Conservation (phyloP, 805 yeast genomes). For the Candida andamanensis region DNA sequence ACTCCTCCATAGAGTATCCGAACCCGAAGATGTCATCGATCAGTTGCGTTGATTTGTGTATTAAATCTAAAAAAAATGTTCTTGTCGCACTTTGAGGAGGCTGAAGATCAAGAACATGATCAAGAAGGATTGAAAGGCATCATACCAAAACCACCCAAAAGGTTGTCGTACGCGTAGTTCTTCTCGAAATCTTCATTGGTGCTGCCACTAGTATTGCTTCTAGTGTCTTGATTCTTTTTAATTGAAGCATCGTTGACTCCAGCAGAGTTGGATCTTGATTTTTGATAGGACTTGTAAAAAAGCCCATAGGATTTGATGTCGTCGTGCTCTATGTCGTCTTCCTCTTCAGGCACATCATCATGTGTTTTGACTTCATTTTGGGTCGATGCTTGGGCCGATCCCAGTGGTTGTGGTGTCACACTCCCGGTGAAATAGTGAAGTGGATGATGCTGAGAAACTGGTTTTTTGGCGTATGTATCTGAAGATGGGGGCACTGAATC, state of each 20-base stretch:
- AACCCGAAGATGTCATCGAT: too few relatives aligned
- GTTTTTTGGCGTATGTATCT: constrained; percentile 16
- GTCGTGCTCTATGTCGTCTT: constrained; percentile 29
- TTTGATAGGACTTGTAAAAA: constrained; percentile 31
- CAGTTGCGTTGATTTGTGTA: neutral
- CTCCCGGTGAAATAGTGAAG: constrained; percentile 28
- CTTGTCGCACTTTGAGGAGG: neutral
- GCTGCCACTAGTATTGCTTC: constrained; percentile 1
- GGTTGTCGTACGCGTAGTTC: constrained; percentile 22
- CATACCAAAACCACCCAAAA: constrained; percentile 32
- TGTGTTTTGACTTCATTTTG: neutral
- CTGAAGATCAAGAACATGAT: neutral
- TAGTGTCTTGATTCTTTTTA: constrained; percentile 1
- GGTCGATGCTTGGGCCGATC: constrained; percentile 5
- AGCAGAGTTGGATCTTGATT: constrained; percentile 23
- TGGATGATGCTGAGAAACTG: constrained; percentile 54
- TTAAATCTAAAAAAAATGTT: neutral
- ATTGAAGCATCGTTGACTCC: neutral
- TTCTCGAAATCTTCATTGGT: constrained; percentile 4
- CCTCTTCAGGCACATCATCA: constrained; percentile 1
- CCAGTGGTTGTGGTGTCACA: constrained; percentile 12
- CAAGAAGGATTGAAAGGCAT: constrained; percentile 35
- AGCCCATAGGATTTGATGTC: constrained; percentile 35
- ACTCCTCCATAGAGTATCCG: too few relatives aligned
- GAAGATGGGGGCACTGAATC: neutral